Conservation (phyloP, 495 filamentous ascomycete species). For the Aspergillus indologenus region DNA sequence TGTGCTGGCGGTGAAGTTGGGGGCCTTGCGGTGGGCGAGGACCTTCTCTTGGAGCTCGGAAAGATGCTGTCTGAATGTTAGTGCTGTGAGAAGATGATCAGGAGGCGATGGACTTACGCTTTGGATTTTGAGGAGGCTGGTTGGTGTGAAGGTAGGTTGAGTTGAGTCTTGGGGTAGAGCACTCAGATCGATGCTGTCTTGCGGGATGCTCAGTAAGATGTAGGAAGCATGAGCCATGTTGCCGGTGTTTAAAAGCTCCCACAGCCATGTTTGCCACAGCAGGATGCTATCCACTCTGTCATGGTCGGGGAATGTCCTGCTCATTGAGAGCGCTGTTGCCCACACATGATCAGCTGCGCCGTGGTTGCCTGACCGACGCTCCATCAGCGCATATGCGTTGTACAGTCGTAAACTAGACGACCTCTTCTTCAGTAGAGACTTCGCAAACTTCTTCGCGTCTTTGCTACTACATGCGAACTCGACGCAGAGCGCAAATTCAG, state of each 20-base stretch:
- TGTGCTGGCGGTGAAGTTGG: conserved; percentile 49
- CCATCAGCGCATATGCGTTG: conserved; percentile 73
- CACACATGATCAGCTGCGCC: conserved; percentile 62
- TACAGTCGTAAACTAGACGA: conserved; percentile 66
- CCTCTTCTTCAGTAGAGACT: conserved; percentile 64
- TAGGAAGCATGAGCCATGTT: conserved; percentile 46
- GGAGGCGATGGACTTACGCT: conserved; percentile 32
- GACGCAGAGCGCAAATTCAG: conserved; percentile 70
- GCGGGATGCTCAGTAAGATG: conserved; percentile 43
- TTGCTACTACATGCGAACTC: conserved; percentile 55
- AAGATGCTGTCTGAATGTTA: conserved; percentile 45
- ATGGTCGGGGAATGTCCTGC: conserved; percentile 34
- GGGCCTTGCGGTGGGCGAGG: conserved; percentile 44
- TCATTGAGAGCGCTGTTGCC: conserved; percentile 59
- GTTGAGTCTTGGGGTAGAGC: conserved; percentile 19
- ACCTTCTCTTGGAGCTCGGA: conserved; percentile 54
- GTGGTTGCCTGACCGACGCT: conserved; percentile 55
- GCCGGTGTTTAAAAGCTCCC: conserved; percentile 57
- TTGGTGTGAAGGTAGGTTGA: conserved; percentile 28
- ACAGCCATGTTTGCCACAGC: conserved; percentile 70
- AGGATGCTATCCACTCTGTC: conserved; percentile 45
- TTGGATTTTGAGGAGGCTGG: conserved; percentile 52
- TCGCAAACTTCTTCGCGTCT: conserved; percentile 67
- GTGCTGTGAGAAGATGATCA: neutral
- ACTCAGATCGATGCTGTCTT: conserved; percentile 26